A percentile compares a stretch with the other conserved stretches of the same genome.
These are phyloP conservation scores for Ogataea dorogensis DNA, from an alignment of 805 yeast species.

Conservation along the genomic window DNA sequence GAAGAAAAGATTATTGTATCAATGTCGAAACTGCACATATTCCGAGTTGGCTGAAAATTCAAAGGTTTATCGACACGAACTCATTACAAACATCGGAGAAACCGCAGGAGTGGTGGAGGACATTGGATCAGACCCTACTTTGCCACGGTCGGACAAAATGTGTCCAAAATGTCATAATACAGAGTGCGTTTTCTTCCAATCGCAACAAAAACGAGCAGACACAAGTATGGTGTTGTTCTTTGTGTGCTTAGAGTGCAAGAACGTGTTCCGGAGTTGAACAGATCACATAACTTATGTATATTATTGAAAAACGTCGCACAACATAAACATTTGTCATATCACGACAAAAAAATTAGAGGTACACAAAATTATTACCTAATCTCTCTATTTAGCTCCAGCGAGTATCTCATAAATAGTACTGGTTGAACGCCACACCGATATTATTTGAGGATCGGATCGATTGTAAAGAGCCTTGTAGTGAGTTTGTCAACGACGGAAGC, in stretches of 20 bases:
- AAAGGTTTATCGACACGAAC: constrained; percentile 87
- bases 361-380: neutral
- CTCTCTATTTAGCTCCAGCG: constrained; percentile 1
- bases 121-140: constrained; percentile 94
- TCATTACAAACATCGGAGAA: constrained; percentile 87
- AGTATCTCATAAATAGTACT: constrained; percentile 31
- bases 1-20: constrained; percentile 70
- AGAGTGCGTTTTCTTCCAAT: constrained; percentile 95
- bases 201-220: constrained; percentile 92
- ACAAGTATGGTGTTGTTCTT: constrained; percentile 93
- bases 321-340: neutral
- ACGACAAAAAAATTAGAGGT: constrained; percentile 4
- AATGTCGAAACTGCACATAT: constrained; percentile 93
- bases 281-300: neutral
- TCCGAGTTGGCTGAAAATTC: constrained; percentile 89
- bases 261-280: constrained; percentile 51
- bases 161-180: constrained; percentile 87
- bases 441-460: constrained; percentile 17
- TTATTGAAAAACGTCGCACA: constrained; percentile 1
- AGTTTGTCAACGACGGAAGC: constrained; percentile 26
- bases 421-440: constrained; percentile 21
- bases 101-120: constrained; percentile 97
- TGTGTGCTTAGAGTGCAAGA: constrained; percentile 85
- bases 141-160: constrained; percentile 91
- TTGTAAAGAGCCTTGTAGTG: constrained; percentile 26